A percentile compares a stretch with the other conserved stretches of the same genome.
These are phyloP conservation scores for Neospermospora avenae DNA, from an alignment of 2,329 filamentous ascomycete species.

Conservation along the genomic window DNA sequence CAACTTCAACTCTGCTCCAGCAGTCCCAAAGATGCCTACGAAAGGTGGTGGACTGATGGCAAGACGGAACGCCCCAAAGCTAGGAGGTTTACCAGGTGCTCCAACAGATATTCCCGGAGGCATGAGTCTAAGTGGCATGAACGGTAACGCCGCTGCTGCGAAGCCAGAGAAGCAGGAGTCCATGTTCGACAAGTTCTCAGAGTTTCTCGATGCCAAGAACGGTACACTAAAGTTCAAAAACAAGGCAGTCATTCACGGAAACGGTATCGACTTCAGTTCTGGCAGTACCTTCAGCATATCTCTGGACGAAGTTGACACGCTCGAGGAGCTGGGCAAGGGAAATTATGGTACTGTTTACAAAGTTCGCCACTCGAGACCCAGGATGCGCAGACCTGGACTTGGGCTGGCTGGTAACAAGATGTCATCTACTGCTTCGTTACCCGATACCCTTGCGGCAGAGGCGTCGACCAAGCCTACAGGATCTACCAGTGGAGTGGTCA, in stretches of 20 bases:
- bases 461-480: conserved; percentile 35
- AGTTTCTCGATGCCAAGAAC: conserved; percentile 88
- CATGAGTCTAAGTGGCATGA: conserved; percentile 15
- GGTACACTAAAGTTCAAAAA: conserved; percentile 91
- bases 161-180: conserved; percentile 37
- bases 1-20: conserved; percentile 49
- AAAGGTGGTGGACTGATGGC: conserved; percentile 59
- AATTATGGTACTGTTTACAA: conserved; percentile 99
- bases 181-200: conserved; percentile 65
- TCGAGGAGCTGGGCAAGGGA: conserved; percentile 93
- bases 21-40: conserved; percentile 39
- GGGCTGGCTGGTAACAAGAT: conserved; percentile 47
- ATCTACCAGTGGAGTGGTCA: conserved; percentile 70
- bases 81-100: conserved; percentile 39
- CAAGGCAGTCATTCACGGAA: conserved; percentile 83
- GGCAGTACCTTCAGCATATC: conserved; percentile 92
- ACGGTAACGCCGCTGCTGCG: conserved; percentile 20
- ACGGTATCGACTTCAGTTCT: conserved; percentile 88
- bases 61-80: conserved; percentile 58
- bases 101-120: conserved; percentile 20
- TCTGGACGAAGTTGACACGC: conserved; percentile 87
- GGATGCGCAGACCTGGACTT: conserved; percentile 54
- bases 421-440: conserved; percentile 33
- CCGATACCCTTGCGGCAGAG: conserved; percentile 34
- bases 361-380: conserved; percentile 75